Evolutionary conservation across 805 yeast genomes (phyloP).

Genomic region (Teunomyces barrocoloradensis): DNA sequence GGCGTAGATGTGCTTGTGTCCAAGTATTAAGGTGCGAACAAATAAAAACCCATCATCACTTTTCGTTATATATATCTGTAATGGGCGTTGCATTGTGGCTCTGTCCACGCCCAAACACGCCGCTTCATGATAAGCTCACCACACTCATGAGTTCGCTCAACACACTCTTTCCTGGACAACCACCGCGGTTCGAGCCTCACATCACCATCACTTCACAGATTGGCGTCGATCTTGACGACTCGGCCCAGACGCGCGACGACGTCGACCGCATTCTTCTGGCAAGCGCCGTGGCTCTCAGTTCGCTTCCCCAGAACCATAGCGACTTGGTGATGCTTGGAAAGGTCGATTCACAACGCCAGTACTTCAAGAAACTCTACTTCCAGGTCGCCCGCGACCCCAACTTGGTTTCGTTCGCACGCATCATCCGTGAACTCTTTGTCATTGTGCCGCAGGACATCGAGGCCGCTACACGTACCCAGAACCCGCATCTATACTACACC

Average conservation of each 20-base stretch:
- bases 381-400: conserved; percentile 45
- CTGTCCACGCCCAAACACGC: conserved; percentile 58
- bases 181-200: conserved; percentile 72
- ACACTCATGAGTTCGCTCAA: conserved; percentile 63
- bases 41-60: background rate
- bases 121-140: conserved; percentile 52
- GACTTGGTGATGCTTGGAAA: conserved; percentile 40
- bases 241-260: conserved; percentile 46
- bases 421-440: conserved; percentile 58
- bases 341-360: conserved; percentile 48
- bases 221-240: conserved; percentile 36
- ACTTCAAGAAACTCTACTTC: conserved; percentile 53
- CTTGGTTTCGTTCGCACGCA: conserved; percentile 50
- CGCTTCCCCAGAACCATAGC: conserved; percentile 40
- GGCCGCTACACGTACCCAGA: conserved; percentile 30
- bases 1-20: conserved; percentile 51
- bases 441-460: conserved; percentile 41
- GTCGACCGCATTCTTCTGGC: conserved; percentile 57
- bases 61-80: background rate
- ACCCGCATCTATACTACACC: conserved; percentile 39
- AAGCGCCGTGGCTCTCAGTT: conserved; percentile 52
- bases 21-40: conserved; percentile 25
- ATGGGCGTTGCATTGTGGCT: conserved; percentile 69
- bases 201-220: conserved; percentile 70
- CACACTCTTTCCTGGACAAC: conserved; percentile 66